Percentiles rank a stretch among this genome's conserved stretches.
These are phyloP conservation scores for Sonneratia caseolaris DNA, from an alignment of 345 rosid species.

Conservation along the genomic window DNA sequence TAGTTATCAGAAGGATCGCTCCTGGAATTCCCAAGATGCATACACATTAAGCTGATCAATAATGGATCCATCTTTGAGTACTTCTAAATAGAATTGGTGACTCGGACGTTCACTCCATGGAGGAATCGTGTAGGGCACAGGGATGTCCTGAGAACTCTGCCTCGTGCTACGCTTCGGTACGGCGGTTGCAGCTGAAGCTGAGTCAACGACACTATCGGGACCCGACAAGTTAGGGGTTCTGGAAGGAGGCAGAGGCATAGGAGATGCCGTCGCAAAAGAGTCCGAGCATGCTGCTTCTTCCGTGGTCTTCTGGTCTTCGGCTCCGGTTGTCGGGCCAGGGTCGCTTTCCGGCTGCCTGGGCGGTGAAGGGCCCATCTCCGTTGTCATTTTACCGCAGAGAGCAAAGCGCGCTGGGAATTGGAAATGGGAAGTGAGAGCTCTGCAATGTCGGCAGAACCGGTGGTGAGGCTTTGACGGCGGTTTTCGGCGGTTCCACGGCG, in stretches of 20 bases:
- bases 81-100: slow-evolving; percentile 57
- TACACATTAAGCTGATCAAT: slow-evolving; percentile 54
- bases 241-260: slow-evolving; percentile 54
- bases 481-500: neutral
- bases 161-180: neutral
- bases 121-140: slow-evolving; percentile 74
- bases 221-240: slow-evolving; percentile 17
- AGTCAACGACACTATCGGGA: slow-evolving; percentile 2
- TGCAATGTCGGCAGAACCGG: neutral
- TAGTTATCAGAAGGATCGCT: neutral
- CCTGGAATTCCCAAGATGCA: slow-evolving; percentile 5
- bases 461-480: neutral
- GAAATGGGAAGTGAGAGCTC: neutral
- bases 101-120: slow-evolving; percentile 80
- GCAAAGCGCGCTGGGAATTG: neutral
- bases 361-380: slow-evolving; percentile 28
- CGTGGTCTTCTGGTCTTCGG: slow-evolving; percentile 4
- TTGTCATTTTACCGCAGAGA: slow-evolving; percentile 16
- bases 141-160: slow-evolving; percentile 7
- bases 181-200: slow-evolving; percentile 6
- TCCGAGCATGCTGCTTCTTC: slow-evolving; percentile 2
- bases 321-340: slow-evolving; percentile 1
- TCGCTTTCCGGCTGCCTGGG: slow-evolving; percentile 8
- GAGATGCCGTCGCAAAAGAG: slow-evolving; percentile 15
- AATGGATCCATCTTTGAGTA: slow-evolving; percentile 81